These are phyloP conservation scores for Globisporangium spinosum DNA, from an alignment of 352 stramenopile species.

Conservation along the genomic window DNA sequence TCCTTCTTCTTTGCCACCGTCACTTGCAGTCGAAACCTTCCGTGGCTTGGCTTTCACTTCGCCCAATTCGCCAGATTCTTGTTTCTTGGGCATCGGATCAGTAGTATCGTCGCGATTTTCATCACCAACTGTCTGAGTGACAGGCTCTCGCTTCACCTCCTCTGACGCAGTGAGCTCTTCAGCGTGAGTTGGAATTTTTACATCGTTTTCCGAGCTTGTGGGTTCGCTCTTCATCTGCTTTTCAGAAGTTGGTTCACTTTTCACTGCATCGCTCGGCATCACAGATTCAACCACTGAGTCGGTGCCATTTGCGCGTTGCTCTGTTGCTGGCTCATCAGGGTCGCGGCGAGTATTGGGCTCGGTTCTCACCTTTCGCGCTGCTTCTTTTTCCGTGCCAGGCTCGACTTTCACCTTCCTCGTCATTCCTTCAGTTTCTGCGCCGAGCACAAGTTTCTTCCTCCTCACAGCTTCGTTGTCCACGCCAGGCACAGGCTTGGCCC, in stretches of 20 bases:
- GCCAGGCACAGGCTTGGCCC: neutral
- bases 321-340: neutral
- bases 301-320: neutral
- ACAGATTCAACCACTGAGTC: neutral
- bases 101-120: neutral
- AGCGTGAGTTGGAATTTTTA: neutral
- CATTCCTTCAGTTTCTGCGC: neutral
- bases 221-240: neutral
- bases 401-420: neutral
- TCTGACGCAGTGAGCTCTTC: neutral
- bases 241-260: neutral
- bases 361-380: neutral
- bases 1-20: conserved; percentile 5
- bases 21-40: neutral
- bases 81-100: neutral
- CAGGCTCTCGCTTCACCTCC: neutral
- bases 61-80: neutral
- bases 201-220: neutral
- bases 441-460: neutral
- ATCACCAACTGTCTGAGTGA: neutral
- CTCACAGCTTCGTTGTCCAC: neutral
- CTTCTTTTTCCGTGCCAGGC: neutral
- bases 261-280: neutral
- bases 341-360: neutral
- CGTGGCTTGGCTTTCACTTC: neutral